Evolutionary conservation across 2,329 filamentous ascomycete genomes (phyloP), one percentile per base, ranked within the genome.

Genomic region (Aspergillus sp.): DNA sequence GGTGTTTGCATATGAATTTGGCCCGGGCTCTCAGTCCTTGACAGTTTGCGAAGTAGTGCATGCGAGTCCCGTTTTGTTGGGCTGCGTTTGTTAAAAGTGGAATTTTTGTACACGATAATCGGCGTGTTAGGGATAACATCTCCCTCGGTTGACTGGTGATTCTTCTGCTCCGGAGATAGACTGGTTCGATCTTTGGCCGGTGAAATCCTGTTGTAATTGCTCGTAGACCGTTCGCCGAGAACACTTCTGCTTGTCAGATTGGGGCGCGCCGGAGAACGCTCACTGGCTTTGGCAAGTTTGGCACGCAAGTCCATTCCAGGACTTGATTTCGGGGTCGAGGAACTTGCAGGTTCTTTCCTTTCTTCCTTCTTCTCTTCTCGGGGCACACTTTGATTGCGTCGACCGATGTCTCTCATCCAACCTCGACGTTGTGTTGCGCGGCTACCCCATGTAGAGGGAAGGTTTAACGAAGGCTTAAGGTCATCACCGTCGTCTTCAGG

Each of bases 31-130:
- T 65, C 64, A 7, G 60, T 59, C 43, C 70, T 60, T 4, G 69
- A 63, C 7, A 74, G 53, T 44, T 61, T 68, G 37, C 69, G 67
- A 33, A 73, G 54, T 35, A 72, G 57, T n/a, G 70, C 65, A 31
- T 65, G 60, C 2, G 69, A 70, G 42, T 68, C 64, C 35, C 58
- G 54, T 42, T 61, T 66, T 36, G 49, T 53, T 12, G 57, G 47
- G 44, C 52, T 62, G 12, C 58, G 54, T 43, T 58, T 65, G 32
- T 47, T 59, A 30, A 60, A 59, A 6, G 48, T 52, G 7, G 60
- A 57, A 32, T 54, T 61, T 40, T 65, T 65, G 45, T 61, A 68
- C 8, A 69, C 53, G 12, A 61, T 53, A 27, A 68, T 56, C 5
- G 69, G 66, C 0, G 67, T 68, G 44, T 71, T 63, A 1, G 62